Percentiles rank a stretch among this genome's conserved stretches.
Conservation (phyloP, 177 flowering plant genomes). For the Telopea speciosissima region DNA sequence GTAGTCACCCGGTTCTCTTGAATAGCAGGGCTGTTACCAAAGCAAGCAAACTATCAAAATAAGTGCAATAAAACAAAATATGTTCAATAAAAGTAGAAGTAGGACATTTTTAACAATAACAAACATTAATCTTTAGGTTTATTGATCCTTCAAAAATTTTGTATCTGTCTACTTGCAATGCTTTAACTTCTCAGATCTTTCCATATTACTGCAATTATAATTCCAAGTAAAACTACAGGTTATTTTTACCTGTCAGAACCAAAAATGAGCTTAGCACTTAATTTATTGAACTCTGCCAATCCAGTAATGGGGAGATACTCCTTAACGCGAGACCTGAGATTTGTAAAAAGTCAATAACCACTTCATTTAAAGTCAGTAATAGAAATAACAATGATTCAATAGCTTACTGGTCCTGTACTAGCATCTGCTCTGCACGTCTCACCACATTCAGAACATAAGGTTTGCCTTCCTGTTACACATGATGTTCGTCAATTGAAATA, state of each 20-base stretch:
- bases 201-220: background rate
- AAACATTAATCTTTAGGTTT: background rate
- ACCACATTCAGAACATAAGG: slow-evolving; percentile 95
- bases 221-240: background rate
- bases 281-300: slow-evolving; percentile 80
- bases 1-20: slow-evolving; percentile 81
- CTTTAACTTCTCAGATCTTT: background rate
- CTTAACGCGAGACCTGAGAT: slow-evolving; percentile 67
- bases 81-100: background rate
- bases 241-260: slow-evolving; percentile 77
- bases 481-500: background rate
- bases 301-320: slow-evolving; percentile 94
- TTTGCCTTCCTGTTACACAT: slow-evolving; percentile 73
- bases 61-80: background rate
- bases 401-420: slow-evolving; percentile 61
- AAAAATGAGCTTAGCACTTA: slow-evolving; percentile 93
- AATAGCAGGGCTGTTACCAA: slow-evolving; percentile 72
- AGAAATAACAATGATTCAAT: background rate
- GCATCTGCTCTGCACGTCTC: slow-evolving; percentile 68
- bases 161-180: background rate
- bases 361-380: background rate
- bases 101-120: background rate
- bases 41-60: slow-evolving; percentile 12
- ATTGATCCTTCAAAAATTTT: background rate
- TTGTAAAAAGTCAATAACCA: background rate